These are phyloP conservation scores for Pythium aquatile DNA, from an alignment of 352 stramenopile genomes.

Conservation along the genomic window DNA sequence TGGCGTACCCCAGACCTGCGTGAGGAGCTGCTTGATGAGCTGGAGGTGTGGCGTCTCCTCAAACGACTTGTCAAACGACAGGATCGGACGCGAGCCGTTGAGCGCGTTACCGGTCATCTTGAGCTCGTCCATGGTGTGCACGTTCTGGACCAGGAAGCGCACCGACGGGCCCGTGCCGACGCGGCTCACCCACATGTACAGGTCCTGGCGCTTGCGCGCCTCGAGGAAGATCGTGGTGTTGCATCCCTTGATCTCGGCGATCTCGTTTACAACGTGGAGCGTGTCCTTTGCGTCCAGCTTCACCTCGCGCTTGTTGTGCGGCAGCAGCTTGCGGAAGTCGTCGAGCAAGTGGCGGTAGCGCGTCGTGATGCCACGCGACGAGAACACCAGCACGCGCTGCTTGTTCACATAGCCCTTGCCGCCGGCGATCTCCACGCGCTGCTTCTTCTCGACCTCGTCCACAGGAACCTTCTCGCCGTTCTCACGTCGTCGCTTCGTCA, in stretches of 20 bases:
- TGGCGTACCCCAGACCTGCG: slow-evolving; percentile 94
- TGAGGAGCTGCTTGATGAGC: slow-evolving; percentile 97
- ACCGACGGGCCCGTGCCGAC: slow-evolving; percentile 94
- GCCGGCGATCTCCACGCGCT: slow-evolving; percentile 36
- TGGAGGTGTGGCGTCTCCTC: slow-evolving; percentile 90
- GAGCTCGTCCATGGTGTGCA: slow-evolving; percentile 99
- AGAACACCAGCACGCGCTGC: slow-evolving; percentile 92
- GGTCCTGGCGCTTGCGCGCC: slow-evolving; percentile 96
- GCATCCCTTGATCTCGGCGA: slow-evolving; percentile 98
- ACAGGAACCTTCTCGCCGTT: slow-evolving; percentile 23
- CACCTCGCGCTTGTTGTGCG: slow-evolving; percentile 99
- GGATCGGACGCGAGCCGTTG: slow-evolving; percentile 94
- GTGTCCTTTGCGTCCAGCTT: slow-evolving; percentile 96
- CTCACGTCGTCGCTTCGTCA: slow-evolving; percentile 34
- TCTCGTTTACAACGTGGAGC: slow-evolving; percentile 96
- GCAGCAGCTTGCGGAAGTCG: slow-evolving; percentile 96
- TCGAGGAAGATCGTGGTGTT: slow-evolving; percentile 97
- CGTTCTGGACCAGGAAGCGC: slow-evolving; percentile 99
- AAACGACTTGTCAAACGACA: slow-evolving; percentile 97
- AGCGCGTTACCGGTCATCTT: slow-evolving; percentile 99
- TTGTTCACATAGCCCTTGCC: slow-evolving; percentile 86
- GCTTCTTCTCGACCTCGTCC: slow-evolving; percentile 44
- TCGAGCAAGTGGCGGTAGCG: slow-evolving; percentile 98
- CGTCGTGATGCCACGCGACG: slow-evolving; percentile 90
- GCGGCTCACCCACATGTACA: slow-evolving; percentile 98